Evolutionary conservation across 2,329 filamentous ascomycete species (phyloP).

Genomic region (Bimuria novae-zelandiae): DNA sequence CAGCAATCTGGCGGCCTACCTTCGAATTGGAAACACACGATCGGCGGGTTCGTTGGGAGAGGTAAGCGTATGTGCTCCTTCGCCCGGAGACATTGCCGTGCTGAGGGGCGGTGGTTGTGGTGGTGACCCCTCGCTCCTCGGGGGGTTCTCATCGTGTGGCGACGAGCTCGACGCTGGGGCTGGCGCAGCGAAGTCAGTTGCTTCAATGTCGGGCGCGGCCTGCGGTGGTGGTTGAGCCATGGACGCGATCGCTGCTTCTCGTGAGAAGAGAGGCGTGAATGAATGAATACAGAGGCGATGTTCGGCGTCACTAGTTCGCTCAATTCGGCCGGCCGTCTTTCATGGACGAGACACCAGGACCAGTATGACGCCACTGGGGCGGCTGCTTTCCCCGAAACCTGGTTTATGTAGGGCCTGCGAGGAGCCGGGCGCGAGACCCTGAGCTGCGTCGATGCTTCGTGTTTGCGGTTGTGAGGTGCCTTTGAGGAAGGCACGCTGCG

Average conservation of each 20-base stretch:
- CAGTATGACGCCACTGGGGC: too few relatives aligned
- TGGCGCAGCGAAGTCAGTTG: slow-evolving; percentile 14
- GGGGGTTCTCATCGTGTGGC: slow-evolving; percentile 6
- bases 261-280: neutral
- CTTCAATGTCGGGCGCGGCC: slow-evolving; percentile 10
- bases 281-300: neutral
- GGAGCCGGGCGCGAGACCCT: too few relatives aligned
- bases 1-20: slow-evolving; percentile 64
- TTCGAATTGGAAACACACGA: slow-evolving; percentile 70
- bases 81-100: slow-evolving; percentile 23
- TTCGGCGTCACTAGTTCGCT: too few relatives aligned
- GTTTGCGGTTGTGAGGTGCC: too few relatives aligned
- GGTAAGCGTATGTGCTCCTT: slow-evolving; percentile 39
- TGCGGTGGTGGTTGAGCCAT: slow-evolving; percentile 36
- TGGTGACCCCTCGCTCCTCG: neutral
- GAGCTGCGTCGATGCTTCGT: too few relatives aligned
- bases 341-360: slow-evolving; percentile 28
- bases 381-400: too few relatives aligned
- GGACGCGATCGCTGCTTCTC: slow-evolving; percentile 12
- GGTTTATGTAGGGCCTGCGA: too few relatives aligned
- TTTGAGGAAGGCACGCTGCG: neutral
- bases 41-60: slow-evolving; percentile 51
- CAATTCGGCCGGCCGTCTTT: slow-evolving; percentile 13
- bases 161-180: slow-evolving; percentile 18
- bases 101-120: slow-evolving; percentile 15